phyloP scores from a whole-genome alignment of 306 rosid genomes.

The Gillenia trifoliata region DNA sequence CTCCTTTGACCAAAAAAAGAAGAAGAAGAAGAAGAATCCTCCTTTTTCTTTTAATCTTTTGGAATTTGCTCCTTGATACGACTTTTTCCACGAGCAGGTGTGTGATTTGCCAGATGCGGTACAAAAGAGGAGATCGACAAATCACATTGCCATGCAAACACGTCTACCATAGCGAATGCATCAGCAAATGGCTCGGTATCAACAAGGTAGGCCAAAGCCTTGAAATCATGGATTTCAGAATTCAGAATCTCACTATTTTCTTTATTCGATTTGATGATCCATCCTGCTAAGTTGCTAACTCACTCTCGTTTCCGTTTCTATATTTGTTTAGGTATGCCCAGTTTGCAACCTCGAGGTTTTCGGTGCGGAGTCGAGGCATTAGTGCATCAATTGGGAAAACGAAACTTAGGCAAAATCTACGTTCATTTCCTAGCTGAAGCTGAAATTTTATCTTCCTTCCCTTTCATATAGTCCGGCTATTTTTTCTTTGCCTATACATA shows the following conservation, averaged over 20 bases:
- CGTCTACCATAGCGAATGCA: conserved; percentile 76
- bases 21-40: background rate
- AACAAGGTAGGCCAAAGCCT: conserved; percentile 54
- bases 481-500: conserved; percentile 3
- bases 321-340: conserved; percentile 68
- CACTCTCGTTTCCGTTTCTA: background rate
- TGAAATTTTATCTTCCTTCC: background rate
- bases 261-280: background rate
- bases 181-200: conserved; percentile 88
- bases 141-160: conserved; percentile 87
- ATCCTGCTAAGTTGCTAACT: background rate
- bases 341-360: conserved; percentile 88
- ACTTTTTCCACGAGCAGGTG: conserved; percentile 43
- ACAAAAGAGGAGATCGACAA: conserved; percentile 78
- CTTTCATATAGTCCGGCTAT: background rate
- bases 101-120: conserved; percentile 88
- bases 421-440: conserved; percentile 14
- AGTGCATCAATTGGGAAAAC: conserved; percentile 21
- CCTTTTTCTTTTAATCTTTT: background rate
- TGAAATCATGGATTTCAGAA: background rate
- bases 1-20: background rate
- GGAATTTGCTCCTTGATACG: background rate
- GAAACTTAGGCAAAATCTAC: background rate
- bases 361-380: conserved; percentile 48
- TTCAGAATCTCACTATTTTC: background rate